phyloP scores from a whole-genome alignment of 176 grass and related monocot species.

The Otatea glauca region DNA sequence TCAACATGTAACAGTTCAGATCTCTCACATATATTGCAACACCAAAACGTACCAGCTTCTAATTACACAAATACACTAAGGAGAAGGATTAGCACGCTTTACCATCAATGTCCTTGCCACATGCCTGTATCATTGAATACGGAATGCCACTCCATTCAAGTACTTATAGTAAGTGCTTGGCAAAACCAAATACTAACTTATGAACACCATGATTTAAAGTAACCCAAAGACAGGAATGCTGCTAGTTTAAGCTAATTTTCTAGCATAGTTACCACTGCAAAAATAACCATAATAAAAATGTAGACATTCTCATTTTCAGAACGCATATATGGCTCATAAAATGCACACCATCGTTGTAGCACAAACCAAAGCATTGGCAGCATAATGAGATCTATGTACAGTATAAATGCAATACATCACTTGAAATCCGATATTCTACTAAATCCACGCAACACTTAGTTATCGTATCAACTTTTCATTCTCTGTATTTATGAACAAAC shows the following conservation, averaged over 20 bases:
- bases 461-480: too few relatives aligned
- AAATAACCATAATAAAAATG: background rate
- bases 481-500: too few relatives aligned
- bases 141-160: background rate
- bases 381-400: background rate
- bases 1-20: background rate
- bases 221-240: background rate
- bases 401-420: too few relatives aligned
- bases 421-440: too few relatives aligned
- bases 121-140: background rate
- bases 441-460: too few relatives aligned
- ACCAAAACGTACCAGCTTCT: background rate
- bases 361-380: background rate
- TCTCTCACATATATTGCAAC: constrained; percentile 30
- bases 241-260: constrained; percentile 2
- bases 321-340: background rate
- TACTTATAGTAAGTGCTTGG: background rate
- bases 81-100: background rate
- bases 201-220: background rate
- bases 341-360: background rate
- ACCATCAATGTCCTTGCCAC: constrained; percentile 8
- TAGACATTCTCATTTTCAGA: background rate
- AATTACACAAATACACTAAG: constrained; percentile 8
- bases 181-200: constrained; percentile 9
- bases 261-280: constrained; percentile 2